Evolutionary conservation across 1,139 yeast species (phyloP).

Genomic region (Protomyces pachydermus): DNA sequence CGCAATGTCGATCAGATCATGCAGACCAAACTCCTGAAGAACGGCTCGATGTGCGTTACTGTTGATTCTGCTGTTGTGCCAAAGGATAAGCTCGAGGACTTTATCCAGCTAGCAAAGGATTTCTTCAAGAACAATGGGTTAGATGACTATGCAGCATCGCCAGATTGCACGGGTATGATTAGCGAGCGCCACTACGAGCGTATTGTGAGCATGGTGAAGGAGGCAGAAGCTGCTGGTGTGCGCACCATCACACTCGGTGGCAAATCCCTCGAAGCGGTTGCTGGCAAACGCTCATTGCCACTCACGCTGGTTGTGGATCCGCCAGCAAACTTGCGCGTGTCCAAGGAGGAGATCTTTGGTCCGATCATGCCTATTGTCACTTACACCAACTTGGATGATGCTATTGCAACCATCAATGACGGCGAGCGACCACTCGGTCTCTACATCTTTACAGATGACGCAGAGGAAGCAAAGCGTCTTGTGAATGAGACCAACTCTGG

Average conservation of each 20-base stretch:
- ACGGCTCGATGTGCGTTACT: slow-evolving; percentile 80
- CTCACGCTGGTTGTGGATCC: slow-evolving; percentile 43
- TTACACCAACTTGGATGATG: slow-evolving; percentile 49
- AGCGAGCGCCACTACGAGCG: slow-evolving; percentile 55
- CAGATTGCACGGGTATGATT: slow-evolving; percentile 58
- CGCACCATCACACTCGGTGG: slow-evolving; percentile 62
- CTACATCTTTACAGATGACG: slow-evolving; percentile 50
- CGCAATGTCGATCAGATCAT: slow-evolving; percentile 52
- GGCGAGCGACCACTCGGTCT: slow-evolving; percentile 84
- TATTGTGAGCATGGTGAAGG: slow-evolving; percentile 45
- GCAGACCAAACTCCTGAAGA: slow-evolving; percentile 60
- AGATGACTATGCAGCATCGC: slow-evolving; percentile 1
- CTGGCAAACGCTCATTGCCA: slow-evolving; percentile 69
- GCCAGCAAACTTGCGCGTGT: neutral
- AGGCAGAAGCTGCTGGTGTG: slow-evolving; percentile 41
- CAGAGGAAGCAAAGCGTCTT: slow-evolving; percentile 43
- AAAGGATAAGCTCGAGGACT: slow-evolving; percentile 49
- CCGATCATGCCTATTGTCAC: slow-evolving; percentile 74
- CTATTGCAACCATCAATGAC: slow-evolving; percentile 48
- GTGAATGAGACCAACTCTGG: slow-evolving; percentile 65
- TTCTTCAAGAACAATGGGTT: slow-evolving; percentile 43
- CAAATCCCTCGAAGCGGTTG: slow-evolving; percentile 44
- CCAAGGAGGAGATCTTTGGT: slow-evolving; percentile 67
- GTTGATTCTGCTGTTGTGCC: slow-evolving; percentile 72
- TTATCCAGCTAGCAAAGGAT: slow-evolving; percentile 47